phyloP scores from a whole-genome alignment of 2,329 filamentous ascomycete species.

The Penicillium psychrosexuale region DNA sequence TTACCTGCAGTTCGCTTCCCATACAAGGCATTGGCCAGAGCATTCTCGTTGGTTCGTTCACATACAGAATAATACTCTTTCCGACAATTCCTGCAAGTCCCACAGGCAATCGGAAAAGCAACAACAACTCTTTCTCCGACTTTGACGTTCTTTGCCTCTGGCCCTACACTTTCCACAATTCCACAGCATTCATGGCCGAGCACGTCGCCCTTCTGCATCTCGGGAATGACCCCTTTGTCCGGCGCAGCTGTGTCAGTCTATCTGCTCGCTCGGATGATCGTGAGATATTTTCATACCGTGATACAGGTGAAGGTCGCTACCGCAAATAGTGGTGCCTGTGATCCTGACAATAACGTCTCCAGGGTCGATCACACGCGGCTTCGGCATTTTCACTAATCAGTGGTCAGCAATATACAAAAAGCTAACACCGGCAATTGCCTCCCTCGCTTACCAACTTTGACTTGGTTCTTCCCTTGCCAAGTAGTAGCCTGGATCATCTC shows the following conservation, averaged over 20 bases:
- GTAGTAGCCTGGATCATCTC: slow-evolving; percentile 75
- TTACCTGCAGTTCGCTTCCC: slow-evolving; percentile 69
- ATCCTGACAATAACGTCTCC: slow-evolving; percentile 77
- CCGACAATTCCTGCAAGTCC: slow-evolving; percentile 70
- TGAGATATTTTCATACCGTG: slow-evolving; percentile 31
- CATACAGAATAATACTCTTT: slow-evolving; percentile 77
- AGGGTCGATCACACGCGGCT: slow-evolving; percentile 69
- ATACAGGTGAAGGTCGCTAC: slow-evolving; percentile 56
- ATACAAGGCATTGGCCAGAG: slow-evolving; percentile 70
- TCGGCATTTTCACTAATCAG: slow-evolving; percentile 58
- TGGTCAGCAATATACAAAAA: neutral
- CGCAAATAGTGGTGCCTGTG: slow-evolving; percentile 63
- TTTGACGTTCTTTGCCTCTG: slow-evolving; percentile 53
- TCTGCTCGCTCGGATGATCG: neutral
- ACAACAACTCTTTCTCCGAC: slow-evolving; percentile 71
- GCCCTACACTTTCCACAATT: slow-evolving; percentile 54
- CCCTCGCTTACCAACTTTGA: slow-evolving; percentile 56
- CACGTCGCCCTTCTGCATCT: slow-evolving; percentile 64
- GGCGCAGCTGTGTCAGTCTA: neutral
- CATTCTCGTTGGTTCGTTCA: slow-evolving; percentile 74
- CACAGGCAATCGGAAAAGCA: slow-evolving; percentile 76
- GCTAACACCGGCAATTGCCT: neutral
- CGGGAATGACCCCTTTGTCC: slow-evolving; percentile 48
- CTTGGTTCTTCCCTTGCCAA: slow-evolving; percentile 79
- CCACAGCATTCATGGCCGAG: slow-evolving; percentile 60